phyloP scores from a whole-genome alignment of 2,329 filamentous ascomycete species.

The Davidsoniella eucalypti region DNA sequence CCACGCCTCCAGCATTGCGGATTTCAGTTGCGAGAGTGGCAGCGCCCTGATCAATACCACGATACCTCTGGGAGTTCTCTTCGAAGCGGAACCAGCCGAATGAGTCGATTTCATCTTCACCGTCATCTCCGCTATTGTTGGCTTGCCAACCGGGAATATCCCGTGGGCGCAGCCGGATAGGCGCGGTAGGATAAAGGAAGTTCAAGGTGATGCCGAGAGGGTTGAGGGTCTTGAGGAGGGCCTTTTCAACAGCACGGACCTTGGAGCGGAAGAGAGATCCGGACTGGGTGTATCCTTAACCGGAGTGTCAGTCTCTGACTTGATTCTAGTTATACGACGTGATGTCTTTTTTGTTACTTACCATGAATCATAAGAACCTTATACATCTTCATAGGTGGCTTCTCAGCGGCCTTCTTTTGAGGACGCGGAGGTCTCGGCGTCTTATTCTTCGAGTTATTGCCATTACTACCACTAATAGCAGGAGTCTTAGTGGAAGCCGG shows the following conservation, averaged over 20 bases:
- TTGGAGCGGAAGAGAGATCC: slow-evolving; percentile 73
- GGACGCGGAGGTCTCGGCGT: slow-evolving; percentile 5
- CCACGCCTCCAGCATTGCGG: slow-evolving; percentile 47
- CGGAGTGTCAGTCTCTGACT: background rate
- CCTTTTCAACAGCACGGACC: slow-evolving; percentile 72
- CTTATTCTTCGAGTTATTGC: slow-evolving; percentile 1
- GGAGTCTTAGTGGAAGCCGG: background rate
- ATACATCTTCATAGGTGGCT: slow-evolving; percentile 28
- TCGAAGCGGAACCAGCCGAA: slow-evolving; percentile 74
- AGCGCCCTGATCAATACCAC: slow-evolving; percentile 54
- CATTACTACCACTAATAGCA: background rate
- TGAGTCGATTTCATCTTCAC: slow-evolving; percentile 34
- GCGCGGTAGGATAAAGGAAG: slow-evolving; percentile 54
- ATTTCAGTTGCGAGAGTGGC: slow-evolving; percentile 44
- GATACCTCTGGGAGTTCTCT: slow-evolving; percentile 46
- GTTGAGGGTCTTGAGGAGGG: slow-evolving; percentile 55
- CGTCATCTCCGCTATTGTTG: slow-evolving; percentile 23
- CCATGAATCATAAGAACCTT: slow-evolving; percentile 69
- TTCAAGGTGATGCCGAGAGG: slow-evolving; percentile 36
- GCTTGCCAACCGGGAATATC: slow-evolving; percentile 55
- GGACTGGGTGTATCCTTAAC: slow-evolving; percentile 71
- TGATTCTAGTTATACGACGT: background rate
- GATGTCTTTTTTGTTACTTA: slow-evolving; percentile 18
- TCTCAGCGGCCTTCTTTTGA: slow-evolving; percentile 8
- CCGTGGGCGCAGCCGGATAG: slow-evolving; percentile 41